These are phyloP conservation scores for Ophiocordyceps sinensis DNA, from an alignment of 2,329 filamentous ascomycete genomes.

Conservation along the genomic window DNA sequence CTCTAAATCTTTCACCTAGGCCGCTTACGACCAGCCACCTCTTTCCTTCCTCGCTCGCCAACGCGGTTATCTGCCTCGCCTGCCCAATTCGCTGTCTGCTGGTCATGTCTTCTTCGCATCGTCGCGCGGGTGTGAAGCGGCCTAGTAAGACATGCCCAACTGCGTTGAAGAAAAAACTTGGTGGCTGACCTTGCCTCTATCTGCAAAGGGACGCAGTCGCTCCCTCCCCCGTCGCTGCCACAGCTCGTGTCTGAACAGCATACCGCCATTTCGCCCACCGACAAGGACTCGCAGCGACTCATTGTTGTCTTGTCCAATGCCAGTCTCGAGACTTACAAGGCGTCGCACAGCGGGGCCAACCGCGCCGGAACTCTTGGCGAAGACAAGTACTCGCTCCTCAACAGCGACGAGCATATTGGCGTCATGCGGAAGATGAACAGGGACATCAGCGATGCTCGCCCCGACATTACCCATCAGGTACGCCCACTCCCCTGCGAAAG, in stretches of 20 bases:
- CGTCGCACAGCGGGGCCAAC: conserved; percentile 56
- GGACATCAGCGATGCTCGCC: conserved; percentile 93
- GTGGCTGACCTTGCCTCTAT: background rate
- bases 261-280: conserved; percentile 63
- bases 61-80: background rate
- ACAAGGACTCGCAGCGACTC: conserved; percentile 82
- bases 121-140: conserved; percentile 25
- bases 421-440: conserved; percentile 99
- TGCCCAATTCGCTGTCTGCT: background rate
- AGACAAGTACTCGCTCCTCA: conserved; percentile 93
- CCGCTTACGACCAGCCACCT: too few relatives aligned
- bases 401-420: conserved; percentile 97
- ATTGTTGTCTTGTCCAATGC: conserved; percentile 97
- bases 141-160: conserved; percentile 20
- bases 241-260: conserved; percentile 90
- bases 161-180: background rate
- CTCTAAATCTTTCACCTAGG: too few relatives aligned
- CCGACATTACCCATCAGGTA: conserved; percentile 98
- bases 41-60: background rate
- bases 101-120: conserved; percentile 24
- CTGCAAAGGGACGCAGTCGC: conserved; percentile 69
- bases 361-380: conserved; percentile 56
- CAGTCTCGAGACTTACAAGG: conserved; percentile 94
- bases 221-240: conserved; percentile 80
- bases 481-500: background rate